Evolutionary conservation across 139 green algal species (phyloP).

Genomic region (Coelastrella sp.): DNA sequence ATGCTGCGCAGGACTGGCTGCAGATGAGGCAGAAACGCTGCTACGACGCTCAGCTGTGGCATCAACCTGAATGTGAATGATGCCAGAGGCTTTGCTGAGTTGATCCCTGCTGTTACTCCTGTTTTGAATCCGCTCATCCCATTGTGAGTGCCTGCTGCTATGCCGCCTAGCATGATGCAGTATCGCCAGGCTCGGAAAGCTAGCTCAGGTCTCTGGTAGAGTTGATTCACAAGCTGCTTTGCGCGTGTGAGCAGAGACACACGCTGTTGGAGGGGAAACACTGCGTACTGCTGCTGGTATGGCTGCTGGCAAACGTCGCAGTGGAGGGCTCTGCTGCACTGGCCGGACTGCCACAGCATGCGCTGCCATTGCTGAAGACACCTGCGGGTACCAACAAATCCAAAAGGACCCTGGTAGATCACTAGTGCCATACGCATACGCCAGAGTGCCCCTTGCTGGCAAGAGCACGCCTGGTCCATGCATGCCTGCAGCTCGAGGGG

Average conservation of each 20-base stretch:
- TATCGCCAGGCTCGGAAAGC: slow-evolving; percentile 17
- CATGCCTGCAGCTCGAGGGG: too few species aligned
- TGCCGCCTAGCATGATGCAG: slow-evolving; percentile 17
- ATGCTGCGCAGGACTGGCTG: slow-evolving; percentile 5
- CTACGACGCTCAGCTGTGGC: slow-evolving; percentile 8
- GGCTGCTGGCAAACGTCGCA: slow-evolving; percentile 35
- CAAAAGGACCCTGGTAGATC: too few species aligned
- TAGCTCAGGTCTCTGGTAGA: not conserved
- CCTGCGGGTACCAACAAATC: not conserved
- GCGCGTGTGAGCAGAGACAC: not conserved
- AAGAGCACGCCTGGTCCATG: too few species aligned
- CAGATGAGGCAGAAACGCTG: not conserved
- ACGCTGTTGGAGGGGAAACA: not conserved
- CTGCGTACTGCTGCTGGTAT: slow-evolving; percentile 2
- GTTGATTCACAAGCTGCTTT: not conserved
- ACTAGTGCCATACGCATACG: too few species aligned
- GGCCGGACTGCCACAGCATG: not conserved
- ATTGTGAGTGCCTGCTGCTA: slow-evolving; percentile 36
- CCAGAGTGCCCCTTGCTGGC: too few species aligned
- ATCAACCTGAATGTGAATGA: not conserved
- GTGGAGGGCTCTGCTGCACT: not conserved
- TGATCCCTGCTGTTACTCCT: slow-evolving; percentile 29
- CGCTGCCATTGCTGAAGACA: slow-evolving; percentile 29
- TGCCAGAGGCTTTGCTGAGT: slow-evolving; percentile 9
- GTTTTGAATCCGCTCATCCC: slow-evolving; percentile 5